These are phyloP conservation scores for Colletotrichum spinosum DNA, from an alignment of 2,329 filamentous ascomycete genomes.

Conservation along the genomic window DNA sequence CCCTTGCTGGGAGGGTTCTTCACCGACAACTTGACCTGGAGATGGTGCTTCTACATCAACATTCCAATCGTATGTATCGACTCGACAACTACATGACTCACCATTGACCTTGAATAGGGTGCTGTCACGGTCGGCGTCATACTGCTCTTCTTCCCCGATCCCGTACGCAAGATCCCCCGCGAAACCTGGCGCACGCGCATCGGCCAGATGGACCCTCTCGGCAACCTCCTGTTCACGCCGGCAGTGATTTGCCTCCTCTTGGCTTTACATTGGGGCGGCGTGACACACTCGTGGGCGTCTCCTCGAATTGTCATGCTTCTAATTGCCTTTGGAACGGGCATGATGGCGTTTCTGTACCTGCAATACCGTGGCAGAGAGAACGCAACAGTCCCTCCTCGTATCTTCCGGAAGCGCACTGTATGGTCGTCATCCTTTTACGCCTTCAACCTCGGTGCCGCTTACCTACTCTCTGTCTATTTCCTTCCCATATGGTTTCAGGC, in stretches of 20 bases:
- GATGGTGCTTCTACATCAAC: slow-evolving; percentile 57
- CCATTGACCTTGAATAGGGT: slow-evolving; percentile 42
- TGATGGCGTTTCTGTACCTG: slow-evolving; percentile 50
- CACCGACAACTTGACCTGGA: slow-evolving; percentile 50
- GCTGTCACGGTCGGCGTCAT: slow-evolving; percentile 48
- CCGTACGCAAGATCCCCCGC: slow-evolving; percentile 9
- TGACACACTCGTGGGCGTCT: slow-evolving; percentile 62
- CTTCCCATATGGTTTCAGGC: slow-evolving; percentile 61
- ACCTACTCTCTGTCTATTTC: slow-evolving; percentile 49
- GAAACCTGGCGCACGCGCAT: slow-evolving; percentile 29
- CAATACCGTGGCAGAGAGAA: slow-evolving; percentile 53
- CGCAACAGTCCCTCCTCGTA: slow-evolving; percentile 57
- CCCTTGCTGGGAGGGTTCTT: slow-evolving; percentile 50
- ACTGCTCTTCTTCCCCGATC: slow-evolving; percentile 41
- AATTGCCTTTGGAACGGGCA: slow-evolving; percentile 54
- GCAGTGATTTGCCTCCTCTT: slow-evolving; percentile 59
- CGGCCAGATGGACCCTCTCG: slow-evolving; percentile 40
- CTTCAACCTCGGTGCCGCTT: slow-evolving; percentile 52
- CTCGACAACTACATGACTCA: too few species aligned
- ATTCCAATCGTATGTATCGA: slow-evolving; percentile 46
- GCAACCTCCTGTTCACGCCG: slow-evolving; percentile 47
- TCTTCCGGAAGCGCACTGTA: slow-evolving; percentile 54
- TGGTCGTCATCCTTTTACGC: slow-evolving; percentile 48
- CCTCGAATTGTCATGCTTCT: slow-evolving; percentile 63
- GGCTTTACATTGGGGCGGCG: slow-evolving; percentile 63